Conservation (phyloP, 2,329 filamentous ascomycete species). For the Achaetomium macrosporum region DNA sequence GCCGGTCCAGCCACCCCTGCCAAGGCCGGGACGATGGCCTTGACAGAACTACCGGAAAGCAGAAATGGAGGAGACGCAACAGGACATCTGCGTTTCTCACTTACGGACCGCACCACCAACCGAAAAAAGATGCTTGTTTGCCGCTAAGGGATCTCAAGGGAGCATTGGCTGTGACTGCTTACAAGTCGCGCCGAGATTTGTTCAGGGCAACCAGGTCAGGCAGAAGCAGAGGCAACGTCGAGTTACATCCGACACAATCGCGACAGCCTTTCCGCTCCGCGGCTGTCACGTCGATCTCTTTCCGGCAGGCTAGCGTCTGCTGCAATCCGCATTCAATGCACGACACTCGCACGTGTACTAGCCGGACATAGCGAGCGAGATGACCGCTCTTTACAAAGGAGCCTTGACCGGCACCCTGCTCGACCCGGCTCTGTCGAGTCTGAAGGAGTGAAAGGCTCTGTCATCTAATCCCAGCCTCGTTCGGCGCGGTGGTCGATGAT, state of each 20-base stretch:
- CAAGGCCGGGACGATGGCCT: too few species aligned
- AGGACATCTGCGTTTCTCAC: too few species aligned
- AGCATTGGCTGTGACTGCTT: background rate
- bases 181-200: background rate
- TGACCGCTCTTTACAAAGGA: too few species aligned
- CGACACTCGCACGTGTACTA: background rate
- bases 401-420: too few species aligned
- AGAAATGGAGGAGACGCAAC: too few species aligned
- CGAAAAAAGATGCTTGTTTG: too few species aligned
- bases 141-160: background rate
- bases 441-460: background rate
- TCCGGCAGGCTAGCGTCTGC: background rate
- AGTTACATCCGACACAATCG: slow-evolving; percentile 4
- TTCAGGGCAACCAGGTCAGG: background rate
- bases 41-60: too few species aligned
- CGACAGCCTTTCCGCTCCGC: slow-evolving; percentile 1
- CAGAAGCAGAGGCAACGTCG: slow-evolving; percentile 2
- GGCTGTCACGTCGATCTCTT: slow-evolving; percentile 4
- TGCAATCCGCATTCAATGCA: background rate
- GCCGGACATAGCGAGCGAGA: background rate
- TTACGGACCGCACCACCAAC: background rate
- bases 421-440: too few species aligned
- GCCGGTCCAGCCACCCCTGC: too few species aligned
- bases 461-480: background rate
- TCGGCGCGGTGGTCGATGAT: background rate